Conservation (phyloP, 2,329 filamentous ascomycete genomes). For the Bisporella sp. region DNA sequence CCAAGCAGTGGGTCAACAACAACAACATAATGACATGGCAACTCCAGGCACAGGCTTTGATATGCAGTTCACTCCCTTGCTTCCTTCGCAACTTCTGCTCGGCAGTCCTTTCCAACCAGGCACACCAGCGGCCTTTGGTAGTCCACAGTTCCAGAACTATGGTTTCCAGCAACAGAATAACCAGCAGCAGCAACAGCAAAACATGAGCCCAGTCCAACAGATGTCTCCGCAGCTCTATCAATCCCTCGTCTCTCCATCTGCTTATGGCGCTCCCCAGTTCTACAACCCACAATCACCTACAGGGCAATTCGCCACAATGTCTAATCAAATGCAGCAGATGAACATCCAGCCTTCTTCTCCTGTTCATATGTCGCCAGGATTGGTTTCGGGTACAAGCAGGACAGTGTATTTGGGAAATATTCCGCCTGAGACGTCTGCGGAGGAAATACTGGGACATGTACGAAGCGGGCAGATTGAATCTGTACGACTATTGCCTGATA, state of each 20-base stretch:
- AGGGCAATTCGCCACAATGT: conserved; percentile 51
- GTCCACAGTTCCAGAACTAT: conserved; percentile 84
- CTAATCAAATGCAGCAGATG: conserved; percentile 38
- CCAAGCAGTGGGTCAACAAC: conserved; percentile 47
- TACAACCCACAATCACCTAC: conserved; percentile 83
- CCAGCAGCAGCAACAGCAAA: conserved; percentile 50
- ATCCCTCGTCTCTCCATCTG: conserved; percentile 77
- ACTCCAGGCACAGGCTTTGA: conserved; percentile 87
- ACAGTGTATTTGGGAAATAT: conserved; percentile 98
- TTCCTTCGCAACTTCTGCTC: conserved; percentile 93
- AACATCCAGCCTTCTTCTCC: conserved; percentile 60
- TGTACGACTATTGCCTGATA: conserved; percentile 92
- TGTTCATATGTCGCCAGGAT: conserved; percentile 68
- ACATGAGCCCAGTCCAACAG: conserved; percentile 69
- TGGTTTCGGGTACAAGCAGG: conserved; percentile 84
- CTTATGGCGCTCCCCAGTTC: conserved; percentile 74
- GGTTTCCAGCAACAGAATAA: conserved; percentile 61
- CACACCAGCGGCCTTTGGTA: conserved; percentile 82
- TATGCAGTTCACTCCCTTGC: conserved; percentile 96
- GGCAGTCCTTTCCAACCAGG: conserved; percentile 96
- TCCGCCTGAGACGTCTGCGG: conserved; percentile 91
- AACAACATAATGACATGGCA: conserved; percentile 61
- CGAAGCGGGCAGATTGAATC: conserved; percentile 98
- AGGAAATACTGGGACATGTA: conserved; percentile 94
- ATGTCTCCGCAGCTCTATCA: conserved; percentile 82